Conservation (phyloP, 305 asterid species). For the Nicotiana rustica region DNA sequence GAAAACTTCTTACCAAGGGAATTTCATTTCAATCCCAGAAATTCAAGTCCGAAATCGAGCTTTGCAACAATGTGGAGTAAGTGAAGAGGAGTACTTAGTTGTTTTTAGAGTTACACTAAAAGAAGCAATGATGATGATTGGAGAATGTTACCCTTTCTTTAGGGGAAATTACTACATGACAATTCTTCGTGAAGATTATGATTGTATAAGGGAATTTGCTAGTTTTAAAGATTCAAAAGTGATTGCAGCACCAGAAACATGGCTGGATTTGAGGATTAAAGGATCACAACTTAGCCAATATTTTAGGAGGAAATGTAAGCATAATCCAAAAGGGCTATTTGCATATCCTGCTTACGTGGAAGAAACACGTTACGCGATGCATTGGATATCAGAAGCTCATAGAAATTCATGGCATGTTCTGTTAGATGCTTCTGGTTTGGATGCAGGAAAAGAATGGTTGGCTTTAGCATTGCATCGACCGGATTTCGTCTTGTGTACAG, state of each 20-base stretch:
- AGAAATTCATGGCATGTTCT: conserved; percentile 81
- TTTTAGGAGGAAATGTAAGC: conserved; percentile 72
- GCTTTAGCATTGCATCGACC: conserved; percentile 74
- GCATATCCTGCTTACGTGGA: conserved; percentile 61
- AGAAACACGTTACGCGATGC: conserved; percentile 71
- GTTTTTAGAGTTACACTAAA: conserved; percentile 49
- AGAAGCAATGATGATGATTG: conserved; percentile 72
- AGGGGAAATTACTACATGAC: conserved; percentile 83
- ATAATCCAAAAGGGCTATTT: conserved; percentile 74
- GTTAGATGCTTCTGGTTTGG: conserved; percentile 64
- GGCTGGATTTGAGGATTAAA: conserved; percentile 91
- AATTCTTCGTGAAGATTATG: conserved; percentile 54
- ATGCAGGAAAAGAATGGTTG: conserved; percentile 54
- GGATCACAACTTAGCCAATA: conserved; percentile 88
- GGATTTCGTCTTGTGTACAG: conserved; percentile 66
- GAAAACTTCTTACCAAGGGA: conserved; percentile 61
- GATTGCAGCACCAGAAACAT: conserved; percentile 71
- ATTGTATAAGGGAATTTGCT: conserved; percentile 58
- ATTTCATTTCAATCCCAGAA: conserved; percentile 83
- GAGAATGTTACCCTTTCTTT: conserved; percentile 81
- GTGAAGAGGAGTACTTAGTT: conserved; percentile 70
- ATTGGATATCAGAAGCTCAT: conserved; percentile 89
- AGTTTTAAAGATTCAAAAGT: conserved; percentile 65
- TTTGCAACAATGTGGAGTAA: conserved; percentile 65
- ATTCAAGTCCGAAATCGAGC: conserved; percentile 79